Percentiles rank a stretch among this genome's conserved stretches.
phyloP scores from a whole-genome alignment of 225 moss, liverwort and hornwort genomes.

The Pleurozium schreberi region DNA sequence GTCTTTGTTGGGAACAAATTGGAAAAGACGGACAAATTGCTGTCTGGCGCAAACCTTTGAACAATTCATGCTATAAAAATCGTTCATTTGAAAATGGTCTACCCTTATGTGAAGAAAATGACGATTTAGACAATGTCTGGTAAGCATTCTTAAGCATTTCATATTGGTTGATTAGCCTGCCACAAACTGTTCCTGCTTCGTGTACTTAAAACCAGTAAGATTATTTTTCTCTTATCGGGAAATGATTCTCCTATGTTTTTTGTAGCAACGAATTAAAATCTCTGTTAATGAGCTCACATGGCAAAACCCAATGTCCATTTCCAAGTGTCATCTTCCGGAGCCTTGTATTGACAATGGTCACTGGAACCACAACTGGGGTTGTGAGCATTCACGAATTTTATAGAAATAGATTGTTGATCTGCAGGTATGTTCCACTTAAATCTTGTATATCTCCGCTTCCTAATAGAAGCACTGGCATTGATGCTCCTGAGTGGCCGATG shows the following conservation, averaged over 20 bases:
- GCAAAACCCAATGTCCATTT: neutral
- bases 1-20: neutral
- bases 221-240: neutral
- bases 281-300: neutral
- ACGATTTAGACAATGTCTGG: neutral
- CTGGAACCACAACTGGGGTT: neutral
- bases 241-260: neutral
- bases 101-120: neutral
- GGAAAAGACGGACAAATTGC: neutral
- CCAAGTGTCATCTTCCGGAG: neutral
- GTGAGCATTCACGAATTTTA: neutral
- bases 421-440: neutral
- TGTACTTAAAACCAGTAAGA: neutral
- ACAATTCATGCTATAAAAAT: neutral
- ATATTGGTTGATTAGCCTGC: neutral
- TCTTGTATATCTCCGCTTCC: neutral
- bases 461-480: neutral
- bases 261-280: neutral
- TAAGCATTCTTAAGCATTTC: neutral
- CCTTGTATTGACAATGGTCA: neutral
- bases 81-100: neutral
- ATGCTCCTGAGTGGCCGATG: neutral
- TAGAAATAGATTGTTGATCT: neutral
- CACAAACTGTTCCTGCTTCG: neutral
- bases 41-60: neutral